A percentile compares a stretch with the other conserved stretches of the same genome.
These are phyloP conservation scores for Didymella lethalis DNA, from an alignment of 2,329 filamentous ascomycete genomes.

Conservation along the genomic window DNA sequence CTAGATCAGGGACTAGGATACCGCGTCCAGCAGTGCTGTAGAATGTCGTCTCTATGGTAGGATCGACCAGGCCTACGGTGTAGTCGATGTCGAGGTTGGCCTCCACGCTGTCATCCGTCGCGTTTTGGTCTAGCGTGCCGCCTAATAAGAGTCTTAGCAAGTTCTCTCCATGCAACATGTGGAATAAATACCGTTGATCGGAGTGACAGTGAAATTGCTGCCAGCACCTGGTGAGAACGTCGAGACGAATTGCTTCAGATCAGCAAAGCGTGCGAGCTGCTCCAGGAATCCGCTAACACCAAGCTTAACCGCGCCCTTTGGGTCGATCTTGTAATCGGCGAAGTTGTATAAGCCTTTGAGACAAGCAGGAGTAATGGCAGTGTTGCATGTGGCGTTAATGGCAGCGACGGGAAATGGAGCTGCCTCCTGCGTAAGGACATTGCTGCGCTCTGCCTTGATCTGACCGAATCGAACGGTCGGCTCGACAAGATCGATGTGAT, in stretches of 20 bases:
- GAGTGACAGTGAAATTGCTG: constrained; percentile 55
- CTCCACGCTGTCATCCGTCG: constrained; percentile 54
- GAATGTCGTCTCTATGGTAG: constrained; percentile 54
- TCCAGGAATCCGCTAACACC: constrained; percentile 59
- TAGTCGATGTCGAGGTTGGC: constrained; percentile 62
- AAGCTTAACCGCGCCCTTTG: constrained; percentile 49
- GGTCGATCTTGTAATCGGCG: constrained; percentile 51
- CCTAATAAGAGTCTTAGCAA: constrained; percentile 27
- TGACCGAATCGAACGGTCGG: constrained; percentile 70
- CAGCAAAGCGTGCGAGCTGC: constrained; percentile 58
- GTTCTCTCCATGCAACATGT: neutral
- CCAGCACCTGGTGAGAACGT: constrained; percentile 53
- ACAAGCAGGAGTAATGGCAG: constrained; percentile 56
- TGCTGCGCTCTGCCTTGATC: constrained; percentile 54
- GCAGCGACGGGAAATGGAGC: constrained; percentile 31
- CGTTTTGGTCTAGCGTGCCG: constrained; percentile 45
- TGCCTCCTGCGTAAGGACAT: constrained; percentile 42
- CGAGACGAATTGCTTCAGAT: constrained; percentile 53
- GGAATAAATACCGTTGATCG: constrained; percentile 53
- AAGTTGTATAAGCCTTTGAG: constrained; percentile 58
- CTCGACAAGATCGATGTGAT: constrained; percentile 68
- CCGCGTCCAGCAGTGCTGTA: constrained; percentile 59
- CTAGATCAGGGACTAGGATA: constrained; percentile 57
- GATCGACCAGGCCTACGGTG: constrained; percentile 55
- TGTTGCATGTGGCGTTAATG: constrained; percentile 53